Base-by-base conservation (phyloP, 768 basidiomycete genomes). In the Hypholoma sublateritium region DNA sequence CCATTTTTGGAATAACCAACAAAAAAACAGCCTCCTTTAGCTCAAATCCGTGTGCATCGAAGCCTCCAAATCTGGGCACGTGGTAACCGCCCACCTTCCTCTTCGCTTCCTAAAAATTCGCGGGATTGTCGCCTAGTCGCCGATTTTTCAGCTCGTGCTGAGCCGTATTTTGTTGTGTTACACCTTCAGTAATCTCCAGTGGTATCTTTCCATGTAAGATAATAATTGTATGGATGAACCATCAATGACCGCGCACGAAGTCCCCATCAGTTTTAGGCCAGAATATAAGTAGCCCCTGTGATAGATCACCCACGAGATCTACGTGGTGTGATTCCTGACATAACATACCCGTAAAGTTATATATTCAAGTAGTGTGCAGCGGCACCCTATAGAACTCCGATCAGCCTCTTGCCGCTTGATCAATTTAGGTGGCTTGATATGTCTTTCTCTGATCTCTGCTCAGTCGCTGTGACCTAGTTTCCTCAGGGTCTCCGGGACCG, bases 191-290 rank as follows among this genome's bases (percentile, higher is more conserved):
- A 9, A 32, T 32, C 28, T 32, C 28, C 28, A 32, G 28, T 9
- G 2, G 5, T 32, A 32, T 32, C 28, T 7, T 32, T 32, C 28
- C 28, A 32, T 32, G 28, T 32, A 32, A 32, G 9, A 32, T 32
- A 32, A 32, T 32, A 32, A 32, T 3, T 32, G 28, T 32, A 32
- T 32, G 9, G 28, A 32, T 32, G 28, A 32, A 44, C 17, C 43
- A 22, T 21, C 25, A 32, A 24, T 17, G 36, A 3, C 39, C 11
- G 5, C 39, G 14, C 8, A 8, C 16, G 24, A 37, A 36, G 53
- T 53, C 57, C 59, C 62, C 62, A 60, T 60, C 59, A 49, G 57
- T 59, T 65, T 65, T 65, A 59, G 63, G 59, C 49, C 58, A 36
- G 35, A 44, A 44, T 37, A 16, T 16, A 35, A 21, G 5, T 17